phyloP scores from a whole-genome alignment of 257 asterid genomes.

The Orobanche coerulescens region DNA sequence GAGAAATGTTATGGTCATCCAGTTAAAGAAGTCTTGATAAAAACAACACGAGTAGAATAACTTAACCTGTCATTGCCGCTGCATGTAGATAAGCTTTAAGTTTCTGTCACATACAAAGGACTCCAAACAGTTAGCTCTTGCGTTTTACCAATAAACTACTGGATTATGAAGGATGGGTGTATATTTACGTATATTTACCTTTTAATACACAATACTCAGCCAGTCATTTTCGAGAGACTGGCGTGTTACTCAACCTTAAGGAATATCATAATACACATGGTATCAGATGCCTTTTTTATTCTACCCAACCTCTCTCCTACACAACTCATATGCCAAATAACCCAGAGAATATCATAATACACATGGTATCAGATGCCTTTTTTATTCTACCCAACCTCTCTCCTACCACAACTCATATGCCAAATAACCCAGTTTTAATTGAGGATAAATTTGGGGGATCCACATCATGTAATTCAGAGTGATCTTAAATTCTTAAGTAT shows the following conservation, averaged over 20 bases:
- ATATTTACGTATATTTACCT: neutral
- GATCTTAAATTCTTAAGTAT: neutral
- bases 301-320: neutral
- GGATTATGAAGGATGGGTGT: neutral
- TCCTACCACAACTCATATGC: neutral
- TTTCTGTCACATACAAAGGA: conserved; percentile 47
- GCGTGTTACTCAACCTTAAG: neutral
- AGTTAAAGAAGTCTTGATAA: neutral
- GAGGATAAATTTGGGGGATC: neutral
- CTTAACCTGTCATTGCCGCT: conserved; percentile 64
- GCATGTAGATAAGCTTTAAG: conserved; percentile 36
- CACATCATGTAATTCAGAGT: neutral
- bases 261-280: conserved; percentile 2
- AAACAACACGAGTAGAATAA: neutral
- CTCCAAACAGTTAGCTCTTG: conserved; percentile 13
- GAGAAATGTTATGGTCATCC: conserved; percentile 1
- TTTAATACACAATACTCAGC: neutral
- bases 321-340: conserved; percentile 1
- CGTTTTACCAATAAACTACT: neutral
- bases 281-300: neutral
- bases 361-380: neutral
- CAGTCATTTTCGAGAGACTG: neutral
- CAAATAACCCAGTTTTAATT: neutral
- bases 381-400: neutral
- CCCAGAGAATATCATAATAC: neutral